phyloP scores from a whole-genome alignment of 2,329 filamentous ascomycete species.

The Furcasterigmium sp. region DNA sequence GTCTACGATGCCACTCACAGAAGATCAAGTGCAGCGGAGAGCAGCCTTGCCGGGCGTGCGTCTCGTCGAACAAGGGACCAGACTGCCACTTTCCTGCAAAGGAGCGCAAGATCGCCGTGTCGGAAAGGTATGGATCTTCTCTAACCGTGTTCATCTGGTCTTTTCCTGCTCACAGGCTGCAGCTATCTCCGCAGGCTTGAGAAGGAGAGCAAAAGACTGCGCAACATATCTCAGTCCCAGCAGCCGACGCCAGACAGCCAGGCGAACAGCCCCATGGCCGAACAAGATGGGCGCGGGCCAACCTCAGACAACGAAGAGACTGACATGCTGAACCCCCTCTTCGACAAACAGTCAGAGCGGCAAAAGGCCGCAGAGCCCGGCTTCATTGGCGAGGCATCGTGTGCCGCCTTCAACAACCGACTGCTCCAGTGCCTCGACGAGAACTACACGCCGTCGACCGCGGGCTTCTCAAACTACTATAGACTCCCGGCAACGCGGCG shows the following conservation, averaged over 20 bases:
- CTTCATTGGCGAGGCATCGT: slow-evolving; percentile 23
- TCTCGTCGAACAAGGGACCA: slow-evolving; percentile 25
- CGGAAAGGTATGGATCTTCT: slow-evolving; percentile 7
- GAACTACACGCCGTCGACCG: slow-evolving; percentile 17
- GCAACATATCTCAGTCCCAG: slow-evolving; percentile 4
- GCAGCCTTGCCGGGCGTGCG: slow-evolving; percentile 34
- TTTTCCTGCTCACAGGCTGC: neutral
- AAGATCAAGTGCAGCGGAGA: slow-evolving; percentile 41
- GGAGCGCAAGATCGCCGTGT: slow-evolving; percentile 33
- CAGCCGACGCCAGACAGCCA: slow-evolving; percentile 1
- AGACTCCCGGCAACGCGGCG: slow-evolving; percentile 5
- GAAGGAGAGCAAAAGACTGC: slow-evolving; percentile 12
- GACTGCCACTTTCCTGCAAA: slow-evolving; percentile 32
- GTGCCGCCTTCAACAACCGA: slow-evolving; percentile 20
- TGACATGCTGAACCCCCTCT: slow-evolving; percentile 19
- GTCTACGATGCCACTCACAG: slow-evolving; percentile 36
- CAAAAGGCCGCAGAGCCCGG: slow-evolving; percentile 15
- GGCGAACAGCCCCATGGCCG: neutral
- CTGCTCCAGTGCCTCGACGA: slow-evolving; percentile 20
- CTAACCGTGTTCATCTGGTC: neutral
- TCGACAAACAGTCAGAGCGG: slow-evolving; percentile 16
- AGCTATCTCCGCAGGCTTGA: slow-evolving; percentile 13
- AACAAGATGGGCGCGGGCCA: slow-evolving; percentile 8
- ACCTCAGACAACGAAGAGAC: slow-evolving; percentile 9
- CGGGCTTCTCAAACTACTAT: slow-evolving; percentile 19